Conservation (phyloP, 306 rosid species). For the Dryas drummondii region DNA sequence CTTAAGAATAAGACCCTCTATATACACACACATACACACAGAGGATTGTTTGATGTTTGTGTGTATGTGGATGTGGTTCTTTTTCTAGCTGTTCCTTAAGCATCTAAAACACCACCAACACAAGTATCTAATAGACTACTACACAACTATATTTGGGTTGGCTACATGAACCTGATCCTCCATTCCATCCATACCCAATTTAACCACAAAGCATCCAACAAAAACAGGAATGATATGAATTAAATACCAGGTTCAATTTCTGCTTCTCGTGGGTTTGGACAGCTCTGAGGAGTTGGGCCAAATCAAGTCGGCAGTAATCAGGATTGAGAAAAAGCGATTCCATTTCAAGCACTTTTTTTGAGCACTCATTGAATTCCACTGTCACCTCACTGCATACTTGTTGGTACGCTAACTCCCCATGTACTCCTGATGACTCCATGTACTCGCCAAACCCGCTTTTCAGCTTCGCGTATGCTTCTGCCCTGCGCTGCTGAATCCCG, state of each 20-base stretch:
- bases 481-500: constrained; percentile 68
- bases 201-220: neutral
- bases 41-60: neutral
- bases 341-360: constrained; percentile 68
- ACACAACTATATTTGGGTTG: too few species aligned
- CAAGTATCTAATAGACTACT: too few species aligned
- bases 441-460: constrained; percentile 51
- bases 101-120: neutral
- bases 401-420: constrained; percentile 64
- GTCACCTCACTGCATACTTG: constrained; percentile 82
- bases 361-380: constrained; percentile 76
- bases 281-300: constrained; percentile 78
- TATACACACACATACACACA: neutral
- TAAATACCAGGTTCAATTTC: constrained; percentile 67
- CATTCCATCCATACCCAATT: neutral
- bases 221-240: neutral
- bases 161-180: neutral
- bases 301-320: constrained; percentile 55
- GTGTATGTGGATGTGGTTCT: neutral
- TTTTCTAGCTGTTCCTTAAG: neutral
- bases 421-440: constrained; percentile 45
- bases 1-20: too few species aligned
- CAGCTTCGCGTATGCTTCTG: constrained; percentile 74
- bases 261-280: constrained; percentile 87
- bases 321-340: constrained; percentile 61